phyloP scores from a whole-genome alignment of 345 rosid species.

The Draba incana region DNA sequence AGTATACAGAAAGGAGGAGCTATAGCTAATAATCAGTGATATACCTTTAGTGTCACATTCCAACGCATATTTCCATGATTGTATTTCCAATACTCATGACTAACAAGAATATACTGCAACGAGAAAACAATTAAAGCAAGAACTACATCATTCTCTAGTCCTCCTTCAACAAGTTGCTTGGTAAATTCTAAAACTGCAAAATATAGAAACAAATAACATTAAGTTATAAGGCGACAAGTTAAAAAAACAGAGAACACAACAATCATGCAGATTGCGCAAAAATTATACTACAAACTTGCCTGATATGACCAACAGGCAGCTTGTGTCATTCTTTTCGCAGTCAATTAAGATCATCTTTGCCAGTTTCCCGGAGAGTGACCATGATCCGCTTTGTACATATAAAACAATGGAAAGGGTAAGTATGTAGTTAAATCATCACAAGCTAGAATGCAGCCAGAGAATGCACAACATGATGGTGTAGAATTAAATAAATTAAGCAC shows the following conservation, averaged over 20 bases:
- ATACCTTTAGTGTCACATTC: conserved; percentile 83
- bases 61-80: conserved; percentile 68
- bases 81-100: conserved; percentile 86
- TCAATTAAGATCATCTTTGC: conserved; percentile 84
- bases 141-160: conserved; percentile 69
- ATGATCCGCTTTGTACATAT: conserved; percentile 56
- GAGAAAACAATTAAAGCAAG: conserved; percentile 71
- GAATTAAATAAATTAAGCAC: not conserved
- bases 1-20: not conserved
- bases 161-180: conserved; percentile 71
- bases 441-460: conserved; percentile 28
- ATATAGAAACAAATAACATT: conserved; percentile 37
- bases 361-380: conserved; percentile 86
- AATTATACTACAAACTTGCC: conserved; percentile 51
- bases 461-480: conserved; percentile 3
- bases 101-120: conserved; percentile 77
- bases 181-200: conserved; percentile 87
- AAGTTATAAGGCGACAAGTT: conserved; percentile 1
- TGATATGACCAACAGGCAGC: conserved; percentile 71
- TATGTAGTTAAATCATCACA: conserved; percentile 15
- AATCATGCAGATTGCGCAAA: conserved; percentile 22
- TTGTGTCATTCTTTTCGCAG: conserved; percentile 71
- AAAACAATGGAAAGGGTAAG: conserved; percentile 23
- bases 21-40: conserved; percentile 1
- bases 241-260: conserved; percentile 22